Percentiles rank a stretch among this genome's conserved stretches.
phyloP scores from a whole-genome alignment of 495 filamentous ascomycete species.

The Daldinia vernicosa region DNA sequence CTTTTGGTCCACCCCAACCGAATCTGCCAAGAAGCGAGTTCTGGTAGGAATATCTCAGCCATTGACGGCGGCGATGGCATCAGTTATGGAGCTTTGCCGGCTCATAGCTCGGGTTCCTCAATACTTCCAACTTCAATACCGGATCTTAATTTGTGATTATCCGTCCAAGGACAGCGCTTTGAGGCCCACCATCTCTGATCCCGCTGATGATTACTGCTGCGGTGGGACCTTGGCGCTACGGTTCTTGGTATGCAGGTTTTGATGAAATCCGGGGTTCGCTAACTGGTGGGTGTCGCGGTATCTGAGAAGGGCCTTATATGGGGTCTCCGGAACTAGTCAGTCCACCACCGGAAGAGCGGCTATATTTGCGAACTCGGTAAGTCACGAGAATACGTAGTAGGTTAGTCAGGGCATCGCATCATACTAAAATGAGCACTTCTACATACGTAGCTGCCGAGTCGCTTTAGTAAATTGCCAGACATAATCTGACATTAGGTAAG shows the following conservation, averaged over 20 bases:
- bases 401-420: background rate
- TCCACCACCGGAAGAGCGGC: constrained; percentile 22
- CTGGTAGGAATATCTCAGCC: constrained; percentile 19
- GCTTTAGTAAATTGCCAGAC: background rate
- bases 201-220: constrained; percentile 34
- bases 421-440: background rate
- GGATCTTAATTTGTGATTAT: constrained; percentile 34
- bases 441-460: background rate
- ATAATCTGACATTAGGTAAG: background rate
- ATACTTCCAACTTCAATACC: constrained; percentile 7
- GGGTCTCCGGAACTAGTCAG: constrained; percentile 27
- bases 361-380: constrained; percentile 22
- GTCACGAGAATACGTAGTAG: background rate
- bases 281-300: constrained; percentile 37
- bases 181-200: constrained; percentile 35
- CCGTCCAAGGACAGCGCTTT: constrained; percentile 38
- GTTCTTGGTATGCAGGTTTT: constrained; percentile 36
- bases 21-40: constrained; percentile 28
- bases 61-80: constrained; percentile 26
- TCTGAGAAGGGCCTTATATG: constrained; percentile 25
- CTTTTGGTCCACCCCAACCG: constrained; percentile 12
- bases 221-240: constrained; percentile 39
- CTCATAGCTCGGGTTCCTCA: constrained; percentile 8
- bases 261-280: constrained; percentile 44
- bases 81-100: constrained; percentile 17